Base-by-base conservation (phyloP, 164 flowering plant species). In the Tinospora cordifolia region DNA sequence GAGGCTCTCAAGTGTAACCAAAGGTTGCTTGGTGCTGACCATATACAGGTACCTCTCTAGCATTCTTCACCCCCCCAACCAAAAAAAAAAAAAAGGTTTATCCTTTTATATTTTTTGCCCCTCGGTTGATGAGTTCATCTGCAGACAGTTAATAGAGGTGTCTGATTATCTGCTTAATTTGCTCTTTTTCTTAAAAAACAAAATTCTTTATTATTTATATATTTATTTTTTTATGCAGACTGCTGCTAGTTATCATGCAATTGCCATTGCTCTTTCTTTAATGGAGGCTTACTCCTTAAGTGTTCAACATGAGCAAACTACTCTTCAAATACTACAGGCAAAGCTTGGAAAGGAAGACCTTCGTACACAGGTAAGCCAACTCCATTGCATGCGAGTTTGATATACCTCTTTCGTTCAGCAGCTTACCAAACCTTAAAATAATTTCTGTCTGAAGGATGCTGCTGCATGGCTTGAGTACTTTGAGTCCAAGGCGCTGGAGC, bases 381-480 rank as follows among this genome's bases (percentile, higher is more conserved):
- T 36, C 62, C 66, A 30, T 59, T 41, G 22, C 47, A 47, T 72
- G 57, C 60, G 68, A 24, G 7, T 30, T 21, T 25, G 21, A 46
- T 63, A 15, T 67, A 38, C 3, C 22, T 24, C 9, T 24, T 58
- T 49, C 8, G 9, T 15, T 24, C 46, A 8, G 27, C 40, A n/a
- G 36, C 11, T 63, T 67, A 63, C 58, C 15, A 17, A 27, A 39
- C 15, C n/a, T 65, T 17, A 39, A 64, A 14, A 39, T 47, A 54
- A 59, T 65, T 3, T 47, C 44, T n/a, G 9, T 27, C 77, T 75
- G 44, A 62, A 88, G 98, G 98, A 93, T 84, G 98, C 98, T 34
- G 93, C 92, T 78, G 97, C 98, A 34, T 93, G 98, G 98, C 93
- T 93, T 54, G 97, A 91, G 76, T 90, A 90, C 78, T 93, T 90